phyloP scores from a whole-genome alignment of 441 rosid species.

The Macaranga tanarius region DNA sequence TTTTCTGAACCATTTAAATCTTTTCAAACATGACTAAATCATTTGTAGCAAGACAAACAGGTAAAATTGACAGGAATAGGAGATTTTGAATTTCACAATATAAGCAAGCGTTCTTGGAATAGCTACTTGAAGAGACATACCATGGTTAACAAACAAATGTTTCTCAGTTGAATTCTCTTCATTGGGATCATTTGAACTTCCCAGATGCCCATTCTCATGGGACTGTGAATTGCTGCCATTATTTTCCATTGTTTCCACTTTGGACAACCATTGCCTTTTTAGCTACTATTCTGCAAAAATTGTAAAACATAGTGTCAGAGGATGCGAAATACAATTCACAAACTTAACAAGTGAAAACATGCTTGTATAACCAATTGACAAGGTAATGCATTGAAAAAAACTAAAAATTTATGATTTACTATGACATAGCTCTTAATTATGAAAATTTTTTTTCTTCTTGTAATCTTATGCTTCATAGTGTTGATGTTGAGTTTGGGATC shows the following conservation, averaged over 20 bases:
- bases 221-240: conserved; percentile 26
- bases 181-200: conserved; percentile 18
- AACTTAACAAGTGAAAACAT: conserved; percentile 11
- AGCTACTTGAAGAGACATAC: conserved; percentile 26
- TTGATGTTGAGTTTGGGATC: no score
- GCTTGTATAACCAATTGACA: background rate
- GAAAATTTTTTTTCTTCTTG: background rate
- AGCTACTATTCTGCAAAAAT: conserved; percentile 12
- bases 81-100: background rate
- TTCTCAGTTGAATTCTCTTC: conserved; percentile 25
- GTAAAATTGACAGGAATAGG: background rate
- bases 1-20: no score
- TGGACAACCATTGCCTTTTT: conserved; percentile 28
- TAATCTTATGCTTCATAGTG: background rate
- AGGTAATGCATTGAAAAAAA: background rate
- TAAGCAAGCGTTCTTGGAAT: background rate
- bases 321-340: background rate
- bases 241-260: conserved; percentile 32
- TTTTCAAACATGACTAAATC: background rate
- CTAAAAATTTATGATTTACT: background rate
- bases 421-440: background rate
- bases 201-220: conserved; percentile 23
- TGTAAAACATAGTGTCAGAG: background rate
- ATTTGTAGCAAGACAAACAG: background rate
- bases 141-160: conserved; percentile 34